Base-by-base conservation (phyloP, 768 basidiomycete genomes). In the Crepidotus variabilis region DNA sequence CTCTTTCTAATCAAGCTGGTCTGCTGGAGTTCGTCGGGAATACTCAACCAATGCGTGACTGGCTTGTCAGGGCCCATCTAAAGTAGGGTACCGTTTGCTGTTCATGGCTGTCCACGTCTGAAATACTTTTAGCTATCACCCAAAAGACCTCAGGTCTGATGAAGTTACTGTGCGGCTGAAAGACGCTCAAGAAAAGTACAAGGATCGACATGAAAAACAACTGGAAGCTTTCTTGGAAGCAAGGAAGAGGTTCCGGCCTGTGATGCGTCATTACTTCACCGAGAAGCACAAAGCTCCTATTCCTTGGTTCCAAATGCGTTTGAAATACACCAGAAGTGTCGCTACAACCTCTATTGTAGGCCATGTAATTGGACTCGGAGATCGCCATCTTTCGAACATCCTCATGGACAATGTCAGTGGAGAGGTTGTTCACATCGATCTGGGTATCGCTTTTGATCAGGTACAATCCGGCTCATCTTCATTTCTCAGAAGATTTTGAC, bases 371-470 rank as follows among this genome's bases (percentile, higher is more conserved):
- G 96, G 96, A 7, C 77, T 99, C 1, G 96, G 96, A 0, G 96
- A 99, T 68, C 83, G 96, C 11, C 96, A 99, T 67, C 80, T 81
- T 6, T 88, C 89, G 45, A 99, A 99, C 70, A 96, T 99, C 63
- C 77, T 99, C 47, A 75, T 98, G 47, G 94, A 98, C 69, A 82
- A 83, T 49, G 69, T 69, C 23, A 86, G 83, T 8, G 96, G 96
- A 14, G 93, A 98, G 65, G 78, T 95, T 47, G 86, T 98, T 6
- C 94, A 97, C 68, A 99, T 99, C 52, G 96, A 99, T 70, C 77
- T 98, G 0, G 96, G 96, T 0, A 94, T 98, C 57, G 94, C 94
- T 0, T 98, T 99, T 70, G 97, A 97, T 58, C 92, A 93, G 75
- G 93, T 92, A 58, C 61, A 78, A 50, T 2, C 34, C 8, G 33